Conservation (phyloP, 768 basidiomycete genomes). For the Coprinellus micaceus region DNA sequence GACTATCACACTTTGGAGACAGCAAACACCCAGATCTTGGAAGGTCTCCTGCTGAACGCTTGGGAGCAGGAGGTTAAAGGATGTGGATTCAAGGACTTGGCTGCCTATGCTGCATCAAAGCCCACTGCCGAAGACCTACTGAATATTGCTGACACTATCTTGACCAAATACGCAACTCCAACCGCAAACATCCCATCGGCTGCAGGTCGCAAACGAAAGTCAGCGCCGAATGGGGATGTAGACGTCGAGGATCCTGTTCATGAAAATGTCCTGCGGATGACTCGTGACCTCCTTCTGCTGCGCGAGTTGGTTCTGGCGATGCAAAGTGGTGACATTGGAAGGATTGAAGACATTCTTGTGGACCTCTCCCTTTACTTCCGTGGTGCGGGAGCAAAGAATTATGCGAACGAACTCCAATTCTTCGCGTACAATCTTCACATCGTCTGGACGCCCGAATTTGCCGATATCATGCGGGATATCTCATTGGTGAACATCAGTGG, state of each 20-base stretch:
- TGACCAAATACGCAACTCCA: constrained; percentile 22
- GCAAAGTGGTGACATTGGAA: constrained; percentile 28
- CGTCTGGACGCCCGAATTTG: constrained; percentile 31
- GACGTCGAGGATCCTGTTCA: constrained; percentile 15
- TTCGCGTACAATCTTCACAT: constrained; percentile 25
- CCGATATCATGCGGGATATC: constrained; percentile 34
- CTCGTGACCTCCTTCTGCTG: constrained; percentile 28
- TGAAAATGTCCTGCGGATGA: constrained; percentile 24
- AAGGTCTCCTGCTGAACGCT: constrained; percentile 25
- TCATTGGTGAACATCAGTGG: constrained; percentile 32
- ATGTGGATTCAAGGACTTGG: constrained; percentile 13
- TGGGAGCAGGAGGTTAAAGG: constrained; percentile 22
- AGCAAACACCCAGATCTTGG: constrained; percentile 25
- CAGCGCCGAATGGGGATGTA: neutral
- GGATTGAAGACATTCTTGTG: constrained; percentile 9
- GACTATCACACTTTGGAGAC: constrained; percentile 27
- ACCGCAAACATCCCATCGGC: neutral
- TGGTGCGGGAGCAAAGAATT: constrained; percentile 30
- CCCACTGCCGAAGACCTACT: constrained; percentile 19
- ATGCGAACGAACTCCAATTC: constrained; percentile 28
- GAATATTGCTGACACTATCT: constrained; percentile 17
- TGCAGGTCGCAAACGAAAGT: neutral
- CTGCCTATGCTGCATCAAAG: constrained; percentile 21
- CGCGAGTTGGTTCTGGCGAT: constrained; percentile 25
- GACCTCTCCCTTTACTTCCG: constrained; percentile 27